phyloP scores from a whole-genome alignment of 208 protist genomes.

The Leishmania tarentolae region DNA sequence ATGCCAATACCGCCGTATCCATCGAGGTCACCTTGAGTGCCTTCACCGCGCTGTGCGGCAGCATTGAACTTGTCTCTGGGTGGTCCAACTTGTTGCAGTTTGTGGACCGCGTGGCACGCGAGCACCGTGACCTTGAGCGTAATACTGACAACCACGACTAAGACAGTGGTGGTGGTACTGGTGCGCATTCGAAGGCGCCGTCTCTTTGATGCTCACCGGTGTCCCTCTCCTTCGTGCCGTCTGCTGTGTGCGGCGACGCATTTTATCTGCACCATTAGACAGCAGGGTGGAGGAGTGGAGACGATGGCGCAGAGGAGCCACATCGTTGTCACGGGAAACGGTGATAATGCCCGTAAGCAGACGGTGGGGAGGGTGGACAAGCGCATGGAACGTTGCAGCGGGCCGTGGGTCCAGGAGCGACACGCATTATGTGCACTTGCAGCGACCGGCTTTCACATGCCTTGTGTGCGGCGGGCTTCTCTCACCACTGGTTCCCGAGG shows the following conservation, averaged over 20 bases:
- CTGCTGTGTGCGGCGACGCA: neutral
- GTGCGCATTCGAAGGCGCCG: neutral
- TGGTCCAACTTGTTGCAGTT: conserved; percentile 29
- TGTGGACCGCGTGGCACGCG: conserved; percentile 33
- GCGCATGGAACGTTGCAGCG: neutral
- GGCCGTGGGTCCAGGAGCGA: neutral
- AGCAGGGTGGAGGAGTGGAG: neutral
- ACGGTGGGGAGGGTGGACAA: neutral
- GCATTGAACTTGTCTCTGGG: conserved; percentile 45
- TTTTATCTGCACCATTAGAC: neutral
- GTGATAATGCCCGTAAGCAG: neutral
- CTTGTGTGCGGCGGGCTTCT: neutral
- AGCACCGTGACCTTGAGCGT: neutral
- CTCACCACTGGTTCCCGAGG: neutral
- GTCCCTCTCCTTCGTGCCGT: neutral
- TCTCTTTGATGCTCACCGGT: neutral
- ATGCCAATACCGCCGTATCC: conserved; percentile 17
- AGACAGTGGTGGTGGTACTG: neutral
- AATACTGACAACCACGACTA: neutral
- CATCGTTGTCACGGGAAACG: neutral
- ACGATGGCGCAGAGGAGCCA: no score
- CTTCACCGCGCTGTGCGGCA: conserved; percentile 66
- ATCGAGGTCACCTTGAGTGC: conserved; percentile 67
- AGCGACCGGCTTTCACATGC: neutral
- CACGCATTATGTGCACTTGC: neutral